Percentiles rank a stretch among this genome's conserved stretches.
Conservation (phyloP, 306 rosid species). For the Dryas alaskensis region DNA sequence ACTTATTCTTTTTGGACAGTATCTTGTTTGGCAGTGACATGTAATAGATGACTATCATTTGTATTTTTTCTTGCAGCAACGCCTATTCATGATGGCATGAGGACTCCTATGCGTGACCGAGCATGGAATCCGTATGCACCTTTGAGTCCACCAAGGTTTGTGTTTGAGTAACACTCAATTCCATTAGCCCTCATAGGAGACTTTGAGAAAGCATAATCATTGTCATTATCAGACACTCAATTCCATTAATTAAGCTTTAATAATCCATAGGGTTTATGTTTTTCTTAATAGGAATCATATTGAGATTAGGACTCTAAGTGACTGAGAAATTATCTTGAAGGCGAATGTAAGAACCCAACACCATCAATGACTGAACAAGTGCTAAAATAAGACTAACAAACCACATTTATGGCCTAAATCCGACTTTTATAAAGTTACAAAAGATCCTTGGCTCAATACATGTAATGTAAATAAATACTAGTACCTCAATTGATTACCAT, state of each 20-base stretch:
- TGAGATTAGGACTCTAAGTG: not conserved
- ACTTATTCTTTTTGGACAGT: not conserved
- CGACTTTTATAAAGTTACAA: no score
- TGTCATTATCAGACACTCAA: not conserved
- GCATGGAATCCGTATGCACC: constrained; percentile 99
- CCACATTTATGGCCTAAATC: no score
- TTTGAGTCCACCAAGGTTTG: constrained; percentile 93
- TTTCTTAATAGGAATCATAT: not conserved
- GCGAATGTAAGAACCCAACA: no score
- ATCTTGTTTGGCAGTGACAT: not conserved
- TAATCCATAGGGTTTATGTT: not conserved
- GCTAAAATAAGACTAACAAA: no score
- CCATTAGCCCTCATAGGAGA: not conserved
- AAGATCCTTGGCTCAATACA: no score
- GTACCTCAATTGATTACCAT: no score
- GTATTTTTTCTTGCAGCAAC: constrained; percentile 52
- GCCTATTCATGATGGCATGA: constrained; percentile 89
- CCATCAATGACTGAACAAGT: no score
- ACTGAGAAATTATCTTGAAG: no score
- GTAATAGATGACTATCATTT: constrained; percentile 7
- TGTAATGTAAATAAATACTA: no score
- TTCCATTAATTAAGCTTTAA: not conserved
- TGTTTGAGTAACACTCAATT: not conserved
- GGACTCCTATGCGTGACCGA: constrained; percentile 87
- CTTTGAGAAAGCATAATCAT: not conserved